Base-by-base conservation (phyloP, 306 rosid genomes). In the Ormosia semicastrata region DNA sequence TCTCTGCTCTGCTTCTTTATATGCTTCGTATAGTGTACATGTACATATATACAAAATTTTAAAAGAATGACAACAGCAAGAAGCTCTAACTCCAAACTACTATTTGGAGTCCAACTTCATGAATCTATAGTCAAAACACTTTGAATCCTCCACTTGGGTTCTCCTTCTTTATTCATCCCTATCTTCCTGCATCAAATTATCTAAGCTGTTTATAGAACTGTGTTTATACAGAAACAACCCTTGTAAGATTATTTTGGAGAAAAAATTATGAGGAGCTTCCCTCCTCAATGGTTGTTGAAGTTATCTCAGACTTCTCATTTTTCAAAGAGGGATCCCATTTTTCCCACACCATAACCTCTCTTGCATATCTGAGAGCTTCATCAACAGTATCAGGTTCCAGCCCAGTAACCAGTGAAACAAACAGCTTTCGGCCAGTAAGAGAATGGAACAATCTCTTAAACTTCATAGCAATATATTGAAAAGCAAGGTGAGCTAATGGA, bases 321-420 rank as follows among this genome's bases (percentile, higher is more conserved):
- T 41, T 52, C 4, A 56, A 62, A 59, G 71, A 76, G 54, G 88
- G 85, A 3, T 87, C 84, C 86, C 86, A 88, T 73, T 88, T 82
- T 34, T 74, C 63, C 85, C 91, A 89, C 52, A 63, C 71, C 30
- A 81, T 71, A 75, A 94, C 87, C 87, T 88, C 97, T 78, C 94
- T 87, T 8, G 92, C 95, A 64, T 90, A 92, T 86, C 87, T 85
- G n/a, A 94, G 87, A 66, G 95, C 89, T 71, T 86, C 94, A 56
- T 87, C 87, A 6, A 92, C 91, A n/a, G 88, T 82, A 17, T 87
- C 89, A 41, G 86, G 66, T 70, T 94, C 89, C 87, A 92, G 84
- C 4, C 90, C 97, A 11, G 91, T 83, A 36, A 86, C 85, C 58
- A 2, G 29, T 17, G 94, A 90, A 77, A 94, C 94, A 86, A 86